phyloP scores from a whole-genome alignment of 345 rosid species.

The Conringia planisiliqua region DNA sequence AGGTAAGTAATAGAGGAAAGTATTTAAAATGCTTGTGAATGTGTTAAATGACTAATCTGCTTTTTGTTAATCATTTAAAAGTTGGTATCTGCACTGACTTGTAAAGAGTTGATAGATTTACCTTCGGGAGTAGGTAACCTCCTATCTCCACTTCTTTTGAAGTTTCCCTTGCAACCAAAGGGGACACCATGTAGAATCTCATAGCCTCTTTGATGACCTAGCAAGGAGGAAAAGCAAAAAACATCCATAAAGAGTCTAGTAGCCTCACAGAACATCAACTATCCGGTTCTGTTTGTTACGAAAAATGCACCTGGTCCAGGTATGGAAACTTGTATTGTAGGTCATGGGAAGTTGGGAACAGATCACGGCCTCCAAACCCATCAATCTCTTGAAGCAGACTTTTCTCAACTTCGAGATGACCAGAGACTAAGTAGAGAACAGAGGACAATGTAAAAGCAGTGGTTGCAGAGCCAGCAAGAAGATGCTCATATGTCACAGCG shows the following conservation, averaged over 20 bases:
- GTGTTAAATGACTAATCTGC: too few relatives aligned
- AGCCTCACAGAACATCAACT: not conserved
- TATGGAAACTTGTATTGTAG: slow-evolving; percentile 73
- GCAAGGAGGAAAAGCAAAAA: not conserved
- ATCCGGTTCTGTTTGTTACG: not conserved
- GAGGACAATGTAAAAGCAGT: slow-evolving; percentile 82
- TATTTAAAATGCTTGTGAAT: too few relatives aligned
- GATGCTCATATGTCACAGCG: slow-evolving; percentile 88
- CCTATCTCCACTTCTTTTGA: slow-evolving; percentile 74
- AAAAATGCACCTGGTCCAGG: slow-evolving; percentile 58
- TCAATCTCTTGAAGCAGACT: slow-evolving; percentile 71
- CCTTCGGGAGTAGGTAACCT: slow-evolving; percentile 85
- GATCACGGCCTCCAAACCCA: slow-evolving; percentile 53
- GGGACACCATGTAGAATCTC: slow-evolving; percentile 81
- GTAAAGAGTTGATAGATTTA: slow-evolving; percentile 18
- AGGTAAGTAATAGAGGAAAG: not conserved
- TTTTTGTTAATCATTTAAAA: not conserved
- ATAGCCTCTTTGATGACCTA: slow-evolving; percentile 88
- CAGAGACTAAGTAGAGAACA: slow-evolving; percentile 60
- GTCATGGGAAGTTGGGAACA: slow-evolving; percentile 56
- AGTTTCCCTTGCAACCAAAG: slow-evolving; percentile 83
- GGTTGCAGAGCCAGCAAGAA: slow-evolving; percentile 91
- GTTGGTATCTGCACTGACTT: not conserved
- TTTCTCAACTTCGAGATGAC: slow-evolving; percentile 70
- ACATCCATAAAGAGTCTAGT: not conserved